phyloP scores from a whole-genome alignment of 805 yeast species.

The Schwanniomyces occidentalis region DNA sequence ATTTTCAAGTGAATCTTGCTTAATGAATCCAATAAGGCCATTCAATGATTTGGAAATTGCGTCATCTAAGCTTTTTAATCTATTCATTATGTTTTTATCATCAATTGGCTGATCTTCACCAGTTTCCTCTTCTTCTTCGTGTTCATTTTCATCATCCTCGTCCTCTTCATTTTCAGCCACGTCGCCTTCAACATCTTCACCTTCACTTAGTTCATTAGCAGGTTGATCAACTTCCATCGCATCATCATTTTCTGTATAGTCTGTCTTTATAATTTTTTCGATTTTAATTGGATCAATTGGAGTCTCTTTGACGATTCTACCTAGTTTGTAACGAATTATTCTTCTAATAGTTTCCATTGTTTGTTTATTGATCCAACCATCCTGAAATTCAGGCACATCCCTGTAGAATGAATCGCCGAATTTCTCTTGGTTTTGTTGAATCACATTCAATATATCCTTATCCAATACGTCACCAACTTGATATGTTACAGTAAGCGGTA shows the following conservation, averaged over 20 bases:
- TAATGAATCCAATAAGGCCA: constrained; percentile 37
- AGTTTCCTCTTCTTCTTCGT: constrained; percentile 18
- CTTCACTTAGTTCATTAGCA: constrained; percentile 17
- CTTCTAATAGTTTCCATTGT: constrained; percentile 65
- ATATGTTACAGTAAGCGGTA: constrained; percentile 70
- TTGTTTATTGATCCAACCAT: constrained; percentile 78
- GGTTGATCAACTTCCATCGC: constrained; percentile 33
- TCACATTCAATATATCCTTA: constrained; percentile 50
- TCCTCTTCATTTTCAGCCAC: constrained; percentile 24
- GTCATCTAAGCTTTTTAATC: constrained; percentile 38
- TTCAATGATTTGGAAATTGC: constrained; percentile 31
- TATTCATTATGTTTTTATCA: constrained; percentile 32
- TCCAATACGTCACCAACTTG: constrained; percentile 81
- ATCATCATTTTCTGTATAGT: constrained; percentile 23
- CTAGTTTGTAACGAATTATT: constrained; percentile 70
- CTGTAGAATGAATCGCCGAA: constrained; percentile 33
- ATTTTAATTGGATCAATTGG: constrained; percentile 43
- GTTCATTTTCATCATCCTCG: constrained; percentile 23
- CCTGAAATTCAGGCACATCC: constrained; percentile 47
- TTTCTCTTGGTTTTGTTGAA: constrained; percentile 35
- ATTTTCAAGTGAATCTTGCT: constrained; percentile 25
- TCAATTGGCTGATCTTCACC: constrained; percentile 9
- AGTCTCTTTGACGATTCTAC: constrained; percentile 55
- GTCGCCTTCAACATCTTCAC: constrained; percentile 22
- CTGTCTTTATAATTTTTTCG: constrained; percentile 43